These are phyloP conservation scores for Aureobasidium sp. DNA, from an alignment of 2,329 filamentous ascomycete species.

Conservation along the genomic window DNA sequence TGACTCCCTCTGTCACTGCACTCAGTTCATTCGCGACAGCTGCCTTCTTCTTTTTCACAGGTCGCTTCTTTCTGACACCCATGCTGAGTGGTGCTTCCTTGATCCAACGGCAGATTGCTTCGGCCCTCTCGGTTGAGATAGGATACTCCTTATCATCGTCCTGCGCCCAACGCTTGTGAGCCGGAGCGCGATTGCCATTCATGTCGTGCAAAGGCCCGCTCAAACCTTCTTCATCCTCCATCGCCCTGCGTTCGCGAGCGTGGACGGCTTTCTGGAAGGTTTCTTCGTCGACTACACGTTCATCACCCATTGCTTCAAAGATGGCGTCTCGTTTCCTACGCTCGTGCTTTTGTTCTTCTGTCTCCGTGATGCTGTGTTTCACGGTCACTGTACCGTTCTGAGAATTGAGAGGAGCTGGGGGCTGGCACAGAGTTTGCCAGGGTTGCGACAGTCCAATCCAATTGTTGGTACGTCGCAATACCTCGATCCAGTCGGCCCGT, in stretches of 20 bases:
- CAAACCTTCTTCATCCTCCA: slow-evolving; percentile 47
- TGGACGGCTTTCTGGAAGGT: slow-evolving; percentile 56
- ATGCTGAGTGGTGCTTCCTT: slow-evolving; percentile 36
- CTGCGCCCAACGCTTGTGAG: background rate
- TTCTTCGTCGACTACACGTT: slow-evolving; percentile 59
- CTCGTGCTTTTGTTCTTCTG: slow-evolving; percentile 49
- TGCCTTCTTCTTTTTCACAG: slow-evolving; percentile 16
- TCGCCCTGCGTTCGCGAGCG: slow-evolving; percentile 49
- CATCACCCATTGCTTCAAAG: slow-evolving; percentile 58
- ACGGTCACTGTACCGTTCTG: slow-evolving; percentile 17
- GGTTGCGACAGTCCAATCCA: slow-evolving; percentile 57
- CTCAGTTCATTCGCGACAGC: background rate
- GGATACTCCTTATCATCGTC: slow-evolving; percentile 51
- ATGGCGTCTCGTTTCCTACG: slow-evolving; percentile 57
- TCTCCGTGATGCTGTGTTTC: slow-evolving; percentile 26
- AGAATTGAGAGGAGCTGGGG: slow-evolving; percentile 36
- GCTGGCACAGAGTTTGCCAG: slow-evolving; percentile 63
- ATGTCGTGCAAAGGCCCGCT: slow-evolving; percentile 27
- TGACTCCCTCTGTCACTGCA: background rate
- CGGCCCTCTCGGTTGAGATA: slow-evolving; percentile 61
- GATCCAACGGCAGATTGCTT: slow-evolving; percentile 63
- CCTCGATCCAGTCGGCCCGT: slow-evolving; percentile 71
- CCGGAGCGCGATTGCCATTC: background rate
- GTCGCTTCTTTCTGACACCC: slow-evolving; percentile 30
- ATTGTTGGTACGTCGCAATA: slow-evolving; percentile 58